These are phyloP conservation scores for Coemansia sp. DNA, from an alignment of 192 early-diverging fungal genomes.

Conservation along the genomic window DNA sequence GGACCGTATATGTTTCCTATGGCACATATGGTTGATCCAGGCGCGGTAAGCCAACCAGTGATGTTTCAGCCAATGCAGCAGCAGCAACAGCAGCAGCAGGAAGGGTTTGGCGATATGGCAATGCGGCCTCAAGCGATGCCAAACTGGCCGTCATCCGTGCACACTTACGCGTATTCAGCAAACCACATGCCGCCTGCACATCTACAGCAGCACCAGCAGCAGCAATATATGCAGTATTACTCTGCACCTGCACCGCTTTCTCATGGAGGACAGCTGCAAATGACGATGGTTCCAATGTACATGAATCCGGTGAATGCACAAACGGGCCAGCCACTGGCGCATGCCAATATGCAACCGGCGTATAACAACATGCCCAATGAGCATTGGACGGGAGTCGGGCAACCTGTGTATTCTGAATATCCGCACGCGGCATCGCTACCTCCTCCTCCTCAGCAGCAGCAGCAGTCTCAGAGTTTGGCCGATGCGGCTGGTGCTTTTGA, in stretches of 20 bases:
- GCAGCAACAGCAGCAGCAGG: no score
- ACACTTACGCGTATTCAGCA: slow-evolving; percentile 10
- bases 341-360: not conserved
- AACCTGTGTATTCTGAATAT: no score
- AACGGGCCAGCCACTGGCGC: not conserved
- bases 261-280: slow-evolving; percentile 8
- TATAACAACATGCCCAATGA: slow-evolving; percentile 1
- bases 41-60: not conserved
- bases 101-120: not conserved
- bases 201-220: slow-evolving; percentile 6
- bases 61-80: no score
- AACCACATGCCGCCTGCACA: slow-evolving; percentile 5
- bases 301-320: slow-evolving; percentile 6
- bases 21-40: not conserved
- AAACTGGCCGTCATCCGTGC: not conserved
- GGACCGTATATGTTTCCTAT: no score
- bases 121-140: not conserved
- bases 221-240: slow-evolving; percentile 8
- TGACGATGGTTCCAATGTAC: slow-evolving; percentile 27
- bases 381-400: not conserved
- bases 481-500: no score
- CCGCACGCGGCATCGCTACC: no score
- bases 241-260: not conserved
- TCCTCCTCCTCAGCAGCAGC: no score
- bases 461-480: no score